Conservation (phyloP, 1,284 basidiomycete species). For the Fomitopsis pinicola region DNA sequence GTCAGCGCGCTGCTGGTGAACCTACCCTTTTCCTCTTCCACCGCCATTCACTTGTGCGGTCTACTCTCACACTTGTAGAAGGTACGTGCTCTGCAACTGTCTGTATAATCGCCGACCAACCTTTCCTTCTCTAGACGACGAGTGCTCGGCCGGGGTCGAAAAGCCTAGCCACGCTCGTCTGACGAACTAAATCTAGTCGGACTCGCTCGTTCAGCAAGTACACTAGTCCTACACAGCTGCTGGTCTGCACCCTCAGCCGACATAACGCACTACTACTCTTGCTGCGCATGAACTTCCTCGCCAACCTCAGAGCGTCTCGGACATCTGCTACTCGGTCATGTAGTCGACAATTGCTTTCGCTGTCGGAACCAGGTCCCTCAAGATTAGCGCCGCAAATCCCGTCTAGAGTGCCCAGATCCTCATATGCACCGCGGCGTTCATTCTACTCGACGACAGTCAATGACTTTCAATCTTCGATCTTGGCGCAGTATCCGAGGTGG, state of each 20-base stretch:
- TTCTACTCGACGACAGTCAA: slow-evolving; percentile 29
- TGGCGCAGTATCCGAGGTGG: slow-evolving; percentile 26
- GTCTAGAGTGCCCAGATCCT: slow-evolving; percentile 1
- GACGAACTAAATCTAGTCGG: not conserved
- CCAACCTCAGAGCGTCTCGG: slow-evolving; percentile 19
- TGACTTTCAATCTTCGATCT: slow-evolving; percentile 23
- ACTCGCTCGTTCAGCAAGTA: not conserved
- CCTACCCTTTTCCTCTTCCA: slow-evolving; percentile 1
- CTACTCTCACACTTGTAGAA: not conserved
- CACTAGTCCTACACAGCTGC: not conserved
- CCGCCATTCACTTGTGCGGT: slow-evolving; percentile 9
- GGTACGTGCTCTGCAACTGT: not conserved
- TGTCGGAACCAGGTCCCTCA: slow-evolving; percentile 23
- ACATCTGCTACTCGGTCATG: slow-evolving; percentile 22
- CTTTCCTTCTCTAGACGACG: not conserved
- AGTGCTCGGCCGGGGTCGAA: not conserved
- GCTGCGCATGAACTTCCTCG: slow-evolving; percentile 27
- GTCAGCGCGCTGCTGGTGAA: not conserved
- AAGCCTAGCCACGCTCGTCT: not conserved
- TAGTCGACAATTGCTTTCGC: slow-evolving; percentile 17
- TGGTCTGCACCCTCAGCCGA: not conserved
- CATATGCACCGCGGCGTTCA: slow-evolving; percentile 13
- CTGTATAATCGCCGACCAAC: not conserved
- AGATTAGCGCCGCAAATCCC: slow-evolving; percentile 8
- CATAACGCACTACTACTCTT: not conserved